Evolutionary conservation across 495 filamentous ascomycete genomes (phyloP).

Genomic region (Clavariopsis aquatica): DNA sequence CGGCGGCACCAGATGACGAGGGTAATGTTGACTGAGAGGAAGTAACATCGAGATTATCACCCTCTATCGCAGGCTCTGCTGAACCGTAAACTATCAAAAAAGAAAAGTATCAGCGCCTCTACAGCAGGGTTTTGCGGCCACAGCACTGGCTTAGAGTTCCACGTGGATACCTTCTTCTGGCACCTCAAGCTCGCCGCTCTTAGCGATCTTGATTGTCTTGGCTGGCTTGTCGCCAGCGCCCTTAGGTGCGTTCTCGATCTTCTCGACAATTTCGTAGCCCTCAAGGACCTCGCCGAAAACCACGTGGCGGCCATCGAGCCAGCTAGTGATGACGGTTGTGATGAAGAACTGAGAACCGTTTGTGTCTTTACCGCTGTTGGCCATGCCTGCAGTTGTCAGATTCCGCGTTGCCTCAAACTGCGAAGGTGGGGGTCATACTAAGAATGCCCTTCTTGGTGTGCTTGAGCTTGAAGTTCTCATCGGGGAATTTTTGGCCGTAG

Average conservation of each 20-base stretch:
- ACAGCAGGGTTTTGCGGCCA: slow-evolving; percentile 24
- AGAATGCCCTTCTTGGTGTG: slow-evolving; percentile 66
- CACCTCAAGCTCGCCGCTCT: slow-evolving; percentile 89
- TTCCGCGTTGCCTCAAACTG: not conserved
- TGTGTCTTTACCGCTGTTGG: slow-evolving; percentile 96
- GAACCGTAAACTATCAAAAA: slow-evolving; percentile 42
- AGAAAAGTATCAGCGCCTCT: slow-evolving; percentile 40
- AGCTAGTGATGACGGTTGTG: slow-evolving; percentile 69
- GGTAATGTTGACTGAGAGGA: slow-evolving; percentile 22
- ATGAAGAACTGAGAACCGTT: slow-evolving; percentile 98
- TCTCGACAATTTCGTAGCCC: slow-evolving; percentile 76
- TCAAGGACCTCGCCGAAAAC: slow-evolving; percentile 74
- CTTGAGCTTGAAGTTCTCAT: slow-evolving; percentile 99
- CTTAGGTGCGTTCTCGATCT: slow-evolving; percentile 81
- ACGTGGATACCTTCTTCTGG: slow-evolving; percentile 96
- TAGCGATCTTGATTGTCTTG: slow-evolving; percentile 79
- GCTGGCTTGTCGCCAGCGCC: slow-evolving; percentile 70
- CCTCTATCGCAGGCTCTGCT: slow-evolving; percentile 41
- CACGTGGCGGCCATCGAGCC: slow-evolving; percentile 78
- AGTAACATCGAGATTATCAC: slow-evolving; percentile 47
- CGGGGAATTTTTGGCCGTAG: slow-evolving; percentile 90
- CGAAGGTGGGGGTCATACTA: slow-evolving; percentile 48
- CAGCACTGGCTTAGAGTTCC: slow-evolving; percentile 69
- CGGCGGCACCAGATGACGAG: slow-evolving; percentile 28
- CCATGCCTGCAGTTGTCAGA: slow-evolving; percentile 65